phyloP scores from a whole-genome alignment of 2,329 filamentous ascomycete genomes.

The Aspergillus texensis region DNA sequence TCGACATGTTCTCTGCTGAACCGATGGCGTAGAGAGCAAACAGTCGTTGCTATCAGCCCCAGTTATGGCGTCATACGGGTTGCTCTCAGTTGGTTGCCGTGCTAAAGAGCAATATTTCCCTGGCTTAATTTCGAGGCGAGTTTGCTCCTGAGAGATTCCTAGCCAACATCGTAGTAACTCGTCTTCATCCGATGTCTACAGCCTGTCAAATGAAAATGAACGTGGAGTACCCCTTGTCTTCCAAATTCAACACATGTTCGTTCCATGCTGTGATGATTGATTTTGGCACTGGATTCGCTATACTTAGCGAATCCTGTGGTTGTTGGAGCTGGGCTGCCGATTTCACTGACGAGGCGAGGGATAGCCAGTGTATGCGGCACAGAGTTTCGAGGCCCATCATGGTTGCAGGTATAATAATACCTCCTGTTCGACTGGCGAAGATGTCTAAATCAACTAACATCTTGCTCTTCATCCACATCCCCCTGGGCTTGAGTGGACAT shows the following conservation, averaged over 20 bases:
- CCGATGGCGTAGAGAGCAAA: background rate
- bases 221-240: background rate
- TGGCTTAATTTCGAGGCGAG: background rate
- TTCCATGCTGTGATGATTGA: background rate
- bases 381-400: background rate
- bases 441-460: background rate
- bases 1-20: background rate
- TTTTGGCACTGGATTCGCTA: background rate
- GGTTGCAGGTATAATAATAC: background rate
- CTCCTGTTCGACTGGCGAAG: too few species aligned
- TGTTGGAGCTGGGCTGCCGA: background rate
- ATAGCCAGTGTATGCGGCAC: background rate
- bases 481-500: conserved; percentile 71
- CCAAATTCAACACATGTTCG: background rate
- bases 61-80: background rate
- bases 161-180: too few species aligned
- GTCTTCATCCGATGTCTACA: background rate
- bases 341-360: background rate
- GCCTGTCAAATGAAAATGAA: background rate
- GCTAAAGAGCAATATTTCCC: background rate
- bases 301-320: background rate
- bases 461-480: conserved; percentile 38
- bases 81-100: background rate
- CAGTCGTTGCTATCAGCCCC: background rate
- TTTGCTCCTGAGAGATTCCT: background rate